Evolutionary conservation across 345 rosid species (phyloP).

Genomic region (Balakata baccata): DNA sequence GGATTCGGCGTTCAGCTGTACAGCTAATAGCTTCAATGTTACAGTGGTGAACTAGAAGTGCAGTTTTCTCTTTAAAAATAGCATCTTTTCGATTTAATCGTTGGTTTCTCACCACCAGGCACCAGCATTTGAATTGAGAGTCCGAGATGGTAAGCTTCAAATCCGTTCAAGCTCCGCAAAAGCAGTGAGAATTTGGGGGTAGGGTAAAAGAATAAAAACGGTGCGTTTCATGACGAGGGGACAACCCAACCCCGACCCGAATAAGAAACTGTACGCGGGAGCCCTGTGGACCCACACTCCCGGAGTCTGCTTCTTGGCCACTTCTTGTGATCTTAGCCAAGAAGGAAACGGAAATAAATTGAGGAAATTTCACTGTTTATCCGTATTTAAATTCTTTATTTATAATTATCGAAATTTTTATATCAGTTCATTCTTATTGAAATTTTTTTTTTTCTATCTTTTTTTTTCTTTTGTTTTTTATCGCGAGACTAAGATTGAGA

Average conservation of each 20-base stretch:
- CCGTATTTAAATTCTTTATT: no score
- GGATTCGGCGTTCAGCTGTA: background rate
- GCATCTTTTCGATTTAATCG: no score
- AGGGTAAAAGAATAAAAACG: background rate
- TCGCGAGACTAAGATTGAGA: no score
- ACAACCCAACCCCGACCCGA: background rate
- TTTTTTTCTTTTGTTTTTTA: no score
- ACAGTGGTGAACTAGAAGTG: no score
- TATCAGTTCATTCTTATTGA: no score
- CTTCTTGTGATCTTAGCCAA: constrained; percentile 14
- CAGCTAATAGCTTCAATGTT: no score
- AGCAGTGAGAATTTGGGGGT: background rate
- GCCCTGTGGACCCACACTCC: constrained; percentile 6
- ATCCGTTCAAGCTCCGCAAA: background rate
- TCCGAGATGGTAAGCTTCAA: background rate
- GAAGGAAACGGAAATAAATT: constrained; percentile 28
- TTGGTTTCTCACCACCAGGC: background rate
- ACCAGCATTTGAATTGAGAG: background rate
- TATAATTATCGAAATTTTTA: no score
- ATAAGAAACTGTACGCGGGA: background rate
- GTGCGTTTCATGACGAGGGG: background rate
- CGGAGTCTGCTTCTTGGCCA: background rate
- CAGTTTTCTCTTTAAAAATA: no score
- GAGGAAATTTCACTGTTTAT: no score
- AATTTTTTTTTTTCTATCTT: no score